Evolutionary conservation across 345 rosid genomes (phyloP).

Genomic region (Salix viminalis): DNA sequence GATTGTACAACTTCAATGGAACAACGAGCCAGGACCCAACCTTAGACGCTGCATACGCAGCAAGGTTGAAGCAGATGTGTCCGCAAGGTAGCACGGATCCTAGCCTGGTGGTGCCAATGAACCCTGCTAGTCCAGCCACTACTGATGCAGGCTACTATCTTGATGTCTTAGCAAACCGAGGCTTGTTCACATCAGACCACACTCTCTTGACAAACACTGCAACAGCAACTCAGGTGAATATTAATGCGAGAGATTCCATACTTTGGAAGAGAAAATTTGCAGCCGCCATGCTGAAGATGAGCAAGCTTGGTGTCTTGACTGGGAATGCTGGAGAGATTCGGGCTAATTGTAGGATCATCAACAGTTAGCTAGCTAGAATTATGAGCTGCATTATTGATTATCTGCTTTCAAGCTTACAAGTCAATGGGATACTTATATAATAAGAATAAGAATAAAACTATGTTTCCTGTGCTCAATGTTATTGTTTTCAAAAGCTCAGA

Average conservation of each 20-base stretch:
- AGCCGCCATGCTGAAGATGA: slow-evolving; percentile 27
- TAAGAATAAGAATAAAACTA: no score
- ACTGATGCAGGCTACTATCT: slow-evolving; percentile 15
- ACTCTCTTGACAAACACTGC: slow-evolving; percentile 15
- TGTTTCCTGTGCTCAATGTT: no score
- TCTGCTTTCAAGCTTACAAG: no score
- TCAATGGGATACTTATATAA: no score
- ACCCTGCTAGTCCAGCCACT: slow-evolving; percentile 12
- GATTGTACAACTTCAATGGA: slow-evolving; percentile 19
- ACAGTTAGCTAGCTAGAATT: not conserved
- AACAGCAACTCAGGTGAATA: slow-evolving; percentile 9
- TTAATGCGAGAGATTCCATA: slow-evolving; percentile 4
- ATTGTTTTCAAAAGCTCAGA: no score
- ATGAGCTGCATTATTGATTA: no score
- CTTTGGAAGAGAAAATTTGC: slow-evolving; percentile 18
- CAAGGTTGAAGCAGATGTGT: slow-evolving; percentile 18
- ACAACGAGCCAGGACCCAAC: slow-evolving; percentile 12
- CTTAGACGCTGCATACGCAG: not conserved
- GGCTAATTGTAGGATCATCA: slow-evolving; percentile 12
- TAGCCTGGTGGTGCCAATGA: slow-evolving; percentile 20
- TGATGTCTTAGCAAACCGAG: slow-evolving; percentile 11
- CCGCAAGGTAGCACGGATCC: slow-evolving; percentile 10
- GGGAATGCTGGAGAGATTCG: slow-evolving; percentile 20
- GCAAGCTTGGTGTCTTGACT: slow-evolving; percentile 11
- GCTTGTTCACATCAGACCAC: slow-evolving; percentile 24